A percentile compares a stretch with the other conserved stretches of the same genome.
Conservation (phyloP, 805 yeast genomes). For the Saturnispora sanitii region DNA sequence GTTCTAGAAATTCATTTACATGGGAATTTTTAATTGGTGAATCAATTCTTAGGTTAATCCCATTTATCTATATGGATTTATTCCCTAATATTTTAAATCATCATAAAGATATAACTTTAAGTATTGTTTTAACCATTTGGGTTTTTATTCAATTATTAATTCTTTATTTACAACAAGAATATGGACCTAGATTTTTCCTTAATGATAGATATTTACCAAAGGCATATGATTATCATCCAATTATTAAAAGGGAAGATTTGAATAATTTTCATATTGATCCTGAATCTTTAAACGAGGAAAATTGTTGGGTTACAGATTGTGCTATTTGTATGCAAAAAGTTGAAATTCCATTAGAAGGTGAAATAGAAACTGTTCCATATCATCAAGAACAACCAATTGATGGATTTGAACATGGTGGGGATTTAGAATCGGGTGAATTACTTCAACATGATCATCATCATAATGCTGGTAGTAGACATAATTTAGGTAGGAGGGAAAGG, state of each 20-base stretch:
- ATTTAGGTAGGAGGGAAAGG: slow-evolving; percentile 21
- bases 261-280: slow-evolving; percentile 41
- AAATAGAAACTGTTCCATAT: neutral
- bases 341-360: slow-evolving; percentile 40
- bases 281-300: slow-evolving; percentile 18
- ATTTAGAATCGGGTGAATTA: slow-evolving; percentile 3
- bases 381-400: neutral
- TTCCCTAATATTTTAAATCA: slow-evolving; percentile 60
- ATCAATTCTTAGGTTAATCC: slow-evolving; percentile 50
- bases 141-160: slow-evolving; percentile 46
- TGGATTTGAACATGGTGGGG: slow-evolving; percentile 4
- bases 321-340: slow-evolving; percentile 83
- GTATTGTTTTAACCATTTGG: slow-evolving; percentile 43
- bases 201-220: slow-evolving; percentile 69
- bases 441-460: neutral
- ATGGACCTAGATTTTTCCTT: slow-evolving; percentile 79
- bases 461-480: neutral
- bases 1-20: slow-evolving; percentile 52
- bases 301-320: slow-evolving; percentile 55
- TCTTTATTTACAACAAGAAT: slow-evolving; percentile 49
- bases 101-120: slow-evolving; percentile 47
- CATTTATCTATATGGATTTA: slow-evolving; percentile 46
- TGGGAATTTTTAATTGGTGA: slow-evolving; percentile 75
- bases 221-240: slow-evolving; percentile 75
- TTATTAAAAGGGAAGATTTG: slow-evolving; percentile 46